Base-by-base conservation (phyloP, 768 basidiomycete genomes). In the Pleurotus pulmonarius region DNA sequence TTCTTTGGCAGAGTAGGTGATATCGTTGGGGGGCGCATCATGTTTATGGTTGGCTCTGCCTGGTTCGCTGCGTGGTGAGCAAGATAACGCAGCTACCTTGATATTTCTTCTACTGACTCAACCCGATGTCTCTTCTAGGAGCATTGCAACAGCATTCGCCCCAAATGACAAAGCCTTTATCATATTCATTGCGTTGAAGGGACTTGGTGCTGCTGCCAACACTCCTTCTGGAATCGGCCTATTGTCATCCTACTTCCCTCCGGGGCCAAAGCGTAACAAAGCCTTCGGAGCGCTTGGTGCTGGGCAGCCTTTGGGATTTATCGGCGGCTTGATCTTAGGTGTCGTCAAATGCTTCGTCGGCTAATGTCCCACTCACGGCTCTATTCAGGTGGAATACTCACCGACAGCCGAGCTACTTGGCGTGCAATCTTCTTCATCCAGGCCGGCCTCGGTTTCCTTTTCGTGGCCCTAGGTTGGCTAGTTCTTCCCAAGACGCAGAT, bases 211-310 rank as follows among this genome's bases (percentile, higher is more conserved):
- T 45, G 70, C 71, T 12, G 71, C 71, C 5, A 70, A 71, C 55
- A 71, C 71, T 1, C 71, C 70, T 2, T 66, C 68, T 25, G 67
- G 66, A 46, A 56, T 62, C 43, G 59, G 62, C 12, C 47, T 71
- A 22, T 58, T 71, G 40, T 63, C 68, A 1, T 59, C 65, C 5
- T 62, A 64, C 49, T 71, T 73, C 58, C 65, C 70, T 9, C 63
- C 65, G 3, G 71, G 71, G 13, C 56, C 59, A 2, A 60, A 59
- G 18, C 64, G 69, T 40, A 71, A 70, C 51, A 65, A 59, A 20
- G 71, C 69, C 4, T 69, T 69, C 43, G 68, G 69, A n/a, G 65
- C 68, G 20, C 53, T 73, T n/a, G 70, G 71, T 9, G 67, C 70
- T 13, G 69, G 68, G 2, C 70, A 71, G 45, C 67, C 70, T 8